A percentile compares a stretch with the other conserved stretches of the same genome.
phyloP scores from a whole-genome alignment of 495 filamentous ascomycete genomes.

The Talaromyces trachyspermus region DNA sequence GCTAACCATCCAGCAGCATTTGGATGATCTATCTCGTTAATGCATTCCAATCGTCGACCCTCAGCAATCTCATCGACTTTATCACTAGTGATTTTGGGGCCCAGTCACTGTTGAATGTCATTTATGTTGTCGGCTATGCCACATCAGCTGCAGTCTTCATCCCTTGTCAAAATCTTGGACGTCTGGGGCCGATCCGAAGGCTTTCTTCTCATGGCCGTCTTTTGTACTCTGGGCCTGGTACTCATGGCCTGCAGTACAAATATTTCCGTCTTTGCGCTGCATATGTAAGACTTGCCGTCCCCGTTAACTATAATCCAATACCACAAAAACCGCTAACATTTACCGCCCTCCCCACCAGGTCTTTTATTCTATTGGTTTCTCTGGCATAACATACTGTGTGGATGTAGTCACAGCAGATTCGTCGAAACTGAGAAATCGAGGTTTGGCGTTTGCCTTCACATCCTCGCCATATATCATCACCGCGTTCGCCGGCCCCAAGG shows the following conservation, averaged over 20 bases:
- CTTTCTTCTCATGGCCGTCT: constrained; percentile 38
- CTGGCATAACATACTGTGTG: constrained; percentile 45
- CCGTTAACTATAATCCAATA: not conserved
- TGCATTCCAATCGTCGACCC: constrained; percentile 31
- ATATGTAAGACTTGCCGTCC: constrained; percentile 18
- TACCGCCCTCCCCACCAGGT: constrained; percentile 29
- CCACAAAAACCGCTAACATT: not conserved
- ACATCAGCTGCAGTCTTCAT: constrained; percentile 55
- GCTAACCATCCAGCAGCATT: constrained; percentile 24
- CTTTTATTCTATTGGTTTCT: constrained; percentile 45
- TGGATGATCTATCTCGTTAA: constrained; percentile 42
- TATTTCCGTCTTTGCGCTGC: constrained; percentile 40
- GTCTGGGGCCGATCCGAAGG: constrained; percentile 51
- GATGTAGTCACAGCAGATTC: constrained; percentile 54
- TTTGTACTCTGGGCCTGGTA: constrained; percentile 33
- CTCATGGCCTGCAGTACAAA: constrained; percentile 43
- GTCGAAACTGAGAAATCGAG: constrained; percentile 49
- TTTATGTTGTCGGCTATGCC: constrained; percentile 27
- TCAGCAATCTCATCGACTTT: constrained; percentile 23
- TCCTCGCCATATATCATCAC: constrained; percentile 53
- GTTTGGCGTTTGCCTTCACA: constrained; percentile 45
- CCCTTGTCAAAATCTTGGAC: constrained; percentile 60
- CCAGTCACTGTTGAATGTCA: constrained; percentile 27
- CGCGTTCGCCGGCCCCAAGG: constrained; percentile 16
- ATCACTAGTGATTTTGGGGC: constrained; percentile 23